Base-by-base conservation (phyloP, 139 green algal species). In the Axilococcus clingmanii region DNA sequence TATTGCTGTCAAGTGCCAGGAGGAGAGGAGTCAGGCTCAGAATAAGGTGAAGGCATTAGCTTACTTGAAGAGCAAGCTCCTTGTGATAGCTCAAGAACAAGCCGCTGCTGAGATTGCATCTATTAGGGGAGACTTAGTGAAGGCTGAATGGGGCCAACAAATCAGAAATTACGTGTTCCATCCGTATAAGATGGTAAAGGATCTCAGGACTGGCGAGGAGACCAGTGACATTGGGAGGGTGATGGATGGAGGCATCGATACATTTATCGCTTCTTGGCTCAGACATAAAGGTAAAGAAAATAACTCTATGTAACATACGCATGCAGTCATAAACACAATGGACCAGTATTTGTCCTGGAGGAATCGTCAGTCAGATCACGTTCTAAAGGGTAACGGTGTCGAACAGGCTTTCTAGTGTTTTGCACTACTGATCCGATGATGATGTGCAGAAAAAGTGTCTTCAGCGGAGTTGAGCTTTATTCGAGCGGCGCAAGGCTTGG, bases 121-220 rank as follows among this genome's bases (percentile, higher is more conserved):
- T 56, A 94, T 98, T 23, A 63, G 87, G 12, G 91, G 91, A 0
- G 91, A 98, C 55, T 37, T 85, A 8, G 83, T 96, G 7, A 88
- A 83, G 40, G 79, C 92, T 29, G 87, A 95, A 61, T 99, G 84
- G 82, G 92, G 92, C 2, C 84, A 95, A 69, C 92, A 99, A 71
- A 91, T 97, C 14, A 58, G 91, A 0, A 97, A 95, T 63, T 98
- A 98, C 57, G 87, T 99, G 7, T 69, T 97, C 8, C 88, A 97
- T 59, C 91, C 91, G 0, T 99, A 99, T 75, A 88, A 90, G 55
- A 56, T 96, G 40, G 88, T 95, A 22, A 96, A 96, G 65, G 88
- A 96, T 65, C 55, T 86, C n/a, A 61, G 89, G 17, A 81, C 71
- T 11, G 68, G 63, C 0, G 29, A 67, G n/a, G 85, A 94, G 44